phyloP scores from a whole-genome alignment of 202 grass and related monocot genomes.

The Schoenoplectus tabernaemontani region DNA sequence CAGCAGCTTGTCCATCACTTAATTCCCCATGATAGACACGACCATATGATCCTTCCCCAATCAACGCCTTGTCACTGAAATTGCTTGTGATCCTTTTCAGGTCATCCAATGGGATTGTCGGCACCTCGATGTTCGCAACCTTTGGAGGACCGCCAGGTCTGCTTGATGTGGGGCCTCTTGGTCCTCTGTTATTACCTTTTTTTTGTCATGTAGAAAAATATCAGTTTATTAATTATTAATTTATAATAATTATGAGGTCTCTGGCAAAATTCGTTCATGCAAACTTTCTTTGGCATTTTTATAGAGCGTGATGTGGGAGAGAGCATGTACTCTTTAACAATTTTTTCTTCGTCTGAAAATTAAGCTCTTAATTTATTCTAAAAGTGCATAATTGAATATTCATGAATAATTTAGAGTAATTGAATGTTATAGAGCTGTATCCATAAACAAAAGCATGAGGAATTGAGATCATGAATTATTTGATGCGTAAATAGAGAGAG shows the following conservation, averaged over 20 bases:
- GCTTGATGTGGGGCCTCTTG: conserved; percentile 37
- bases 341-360: too few relatives aligned
- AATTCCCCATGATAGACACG: conserved; percentile 64
- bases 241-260: neutral
- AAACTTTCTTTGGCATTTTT: too few relatives aligned
- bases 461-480: too few relatives aligned
- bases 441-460: too few relatives aligned
- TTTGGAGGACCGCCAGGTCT: conserved; percentile 48
- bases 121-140: conserved; percentile 57
- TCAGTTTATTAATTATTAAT: too few relatives aligned
- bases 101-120: conserved; percentile 45
- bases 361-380: too few relatives aligned
- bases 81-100: conserved; percentile 63
- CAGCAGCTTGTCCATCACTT: conserved; percentile 40
- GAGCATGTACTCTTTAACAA: too few relatives aligned
- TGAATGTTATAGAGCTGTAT: too few relatives aligned
- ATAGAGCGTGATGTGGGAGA: neutral
- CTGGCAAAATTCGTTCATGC: neutral
- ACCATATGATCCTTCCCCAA: conserved; percentile 81
- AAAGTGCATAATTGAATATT: too few relatives aligned
- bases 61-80: conserved; percentile 52
- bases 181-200: conserved; percentile 62
- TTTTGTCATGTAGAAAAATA: neutral
- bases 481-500: too few relatives aligned
- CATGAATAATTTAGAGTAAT: too few relatives aligned